A percentile compares a stretch with the other conserved stretches of the same genome.
phyloP scores from a whole-genome alignment of 176 grass and related monocot genomes.

The Musa acuminata region DNA sequence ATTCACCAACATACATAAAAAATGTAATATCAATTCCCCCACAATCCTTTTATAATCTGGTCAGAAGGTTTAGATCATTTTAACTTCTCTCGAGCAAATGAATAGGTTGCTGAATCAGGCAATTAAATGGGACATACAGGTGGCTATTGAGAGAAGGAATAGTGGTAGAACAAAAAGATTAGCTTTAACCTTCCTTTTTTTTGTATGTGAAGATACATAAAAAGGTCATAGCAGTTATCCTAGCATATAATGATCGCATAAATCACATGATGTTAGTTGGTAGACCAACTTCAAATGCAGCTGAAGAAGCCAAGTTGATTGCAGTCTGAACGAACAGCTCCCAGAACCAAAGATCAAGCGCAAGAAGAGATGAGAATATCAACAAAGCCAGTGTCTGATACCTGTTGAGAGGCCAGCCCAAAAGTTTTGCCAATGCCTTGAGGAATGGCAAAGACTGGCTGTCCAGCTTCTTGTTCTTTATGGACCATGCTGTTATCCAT shows the following conservation, averaged over 20 bases:
- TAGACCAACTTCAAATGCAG: constrained; percentile 46
- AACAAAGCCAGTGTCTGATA: constrained; percentile 70
- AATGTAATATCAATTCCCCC: no score
- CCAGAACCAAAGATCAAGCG: constrained; percentile 90
- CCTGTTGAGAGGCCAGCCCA: constrained; percentile 62
- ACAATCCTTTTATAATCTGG: no score
- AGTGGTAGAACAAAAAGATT: no score
- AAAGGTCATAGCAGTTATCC: not conserved
- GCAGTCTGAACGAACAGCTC: constrained; percentile 44
- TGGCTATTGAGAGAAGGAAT: no score
- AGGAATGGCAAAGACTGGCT: constrained; percentile 49
- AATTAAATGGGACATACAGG: no score
- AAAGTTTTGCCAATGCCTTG: constrained; percentile 50
- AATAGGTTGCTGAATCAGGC: no score
- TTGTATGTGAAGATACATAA: no score
- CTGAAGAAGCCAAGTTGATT: constrained; percentile 46
- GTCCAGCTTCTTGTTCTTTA: constrained; percentile 51
- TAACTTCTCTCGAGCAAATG: no score
- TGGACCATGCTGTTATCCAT: constrained; percentile 92
- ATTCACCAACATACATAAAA: no score
- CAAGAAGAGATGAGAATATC: constrained; percentile 61
- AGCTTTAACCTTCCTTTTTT: no score
- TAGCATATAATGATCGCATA: not conserved
- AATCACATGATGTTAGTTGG: constrained; percentile 9
- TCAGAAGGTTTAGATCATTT: no score